These are phyloP conservation scores for Hypomontagnella monticulosa DNA, from an alignment of 495 filamentous ascomycete species.

Conservation along the genomic window DNA sequence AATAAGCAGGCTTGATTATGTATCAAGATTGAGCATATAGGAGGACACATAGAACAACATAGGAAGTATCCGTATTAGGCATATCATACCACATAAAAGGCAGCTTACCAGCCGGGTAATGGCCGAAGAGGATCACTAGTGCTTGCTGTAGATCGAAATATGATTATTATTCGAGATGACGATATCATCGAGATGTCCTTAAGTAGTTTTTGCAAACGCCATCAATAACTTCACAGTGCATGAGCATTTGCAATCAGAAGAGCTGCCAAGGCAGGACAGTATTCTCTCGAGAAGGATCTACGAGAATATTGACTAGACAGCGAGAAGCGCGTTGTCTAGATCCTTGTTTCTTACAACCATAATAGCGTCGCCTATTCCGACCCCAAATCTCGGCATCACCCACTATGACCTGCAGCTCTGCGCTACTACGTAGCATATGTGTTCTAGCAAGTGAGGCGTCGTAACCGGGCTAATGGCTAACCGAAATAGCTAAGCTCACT, in stretches of 20 bases:
- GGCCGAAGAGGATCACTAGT: constrained; percentile 6
- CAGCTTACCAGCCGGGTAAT: constrained; percentile 7
- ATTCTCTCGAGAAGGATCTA: constrained; percentile 16
- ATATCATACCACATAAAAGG: constrained; percentile 2
- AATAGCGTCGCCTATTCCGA: constrained; percentile 30
- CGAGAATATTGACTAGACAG: constrained; percentile 17
- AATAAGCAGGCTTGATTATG: too few species aligned
- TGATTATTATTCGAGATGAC: constrained; percentile 18
- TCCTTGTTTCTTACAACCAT: constrained; percentile 29
- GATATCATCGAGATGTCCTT: constrained; percentile 9
- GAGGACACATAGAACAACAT: neutral
- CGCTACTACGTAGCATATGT: constrained; percentile 34
- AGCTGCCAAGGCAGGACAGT: constrained; percentile 3
- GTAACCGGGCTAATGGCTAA: constrained; percentile 30
- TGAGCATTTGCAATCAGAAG: constrained; percentile 14
- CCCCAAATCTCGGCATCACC: constrained; percentile 36
- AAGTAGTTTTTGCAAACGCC: neutral
- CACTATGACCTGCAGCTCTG: constrained; percentile 37
- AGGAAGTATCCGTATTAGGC: constrained; percentile 1
- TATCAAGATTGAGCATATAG: neutral
- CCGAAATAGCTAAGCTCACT: constrained; percentile 33
- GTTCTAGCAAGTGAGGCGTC: constrained; percentile 33
- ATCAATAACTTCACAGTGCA: constrained; percentile 21
- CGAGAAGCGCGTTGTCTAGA: constrained; percentile 27
- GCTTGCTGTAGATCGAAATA: constrained; percentile 26